Evolutionary conservation across 495 filamentous ascomycete species (phyloP).

Genomic region (Penicillium bialowiezense): DNA sequence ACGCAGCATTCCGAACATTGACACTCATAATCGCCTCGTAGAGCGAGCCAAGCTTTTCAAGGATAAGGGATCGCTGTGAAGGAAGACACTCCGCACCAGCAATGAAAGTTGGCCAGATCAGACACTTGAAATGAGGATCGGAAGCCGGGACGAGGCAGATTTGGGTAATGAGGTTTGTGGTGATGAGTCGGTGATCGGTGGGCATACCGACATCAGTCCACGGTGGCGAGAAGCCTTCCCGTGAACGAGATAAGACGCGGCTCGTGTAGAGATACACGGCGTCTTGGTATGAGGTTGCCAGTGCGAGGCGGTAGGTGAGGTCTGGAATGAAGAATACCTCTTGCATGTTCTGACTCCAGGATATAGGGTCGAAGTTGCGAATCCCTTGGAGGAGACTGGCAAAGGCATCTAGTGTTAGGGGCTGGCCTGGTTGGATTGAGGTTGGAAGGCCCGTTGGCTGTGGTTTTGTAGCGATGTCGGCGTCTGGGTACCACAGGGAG

Average conservation of each 20-base stretch:
- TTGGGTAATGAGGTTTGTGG: conserved; percentile 36
- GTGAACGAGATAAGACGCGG: conserved; percentile 37
- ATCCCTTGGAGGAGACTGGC: conserved; percentile 40
- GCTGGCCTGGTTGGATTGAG: conserved; percentile 24
- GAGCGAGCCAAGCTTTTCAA: conserved; percentile 34
- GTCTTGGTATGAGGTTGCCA: conserved; percentile 41
- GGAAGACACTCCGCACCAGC: conserved; percentile 43
- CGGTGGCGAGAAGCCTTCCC: conserved; percentile 27
- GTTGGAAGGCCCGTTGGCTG: conserved; percentile 30
- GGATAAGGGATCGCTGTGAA: conserved; percentile 32
- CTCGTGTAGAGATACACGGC: conserved; percentile 47
- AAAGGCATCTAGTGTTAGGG: conserved; percentile 32
- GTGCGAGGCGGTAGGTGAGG: conserved; percentile 37
- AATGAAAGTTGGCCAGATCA: conserved; percentile 50
- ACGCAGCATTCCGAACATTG: conserved; percentile 47
- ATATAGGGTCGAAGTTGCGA: conserved; percentile 40
- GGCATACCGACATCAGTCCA: conserved; percentile 31
- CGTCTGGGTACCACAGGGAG: conserved; percentile 38
- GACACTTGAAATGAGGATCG: conserved; percentile 48
- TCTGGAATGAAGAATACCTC: conserved; percentile 34
- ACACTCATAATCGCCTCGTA: conserved; percentile 42
- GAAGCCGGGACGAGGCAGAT: conserved; percentile 34
- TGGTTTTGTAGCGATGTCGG: conserved; percentile 18
- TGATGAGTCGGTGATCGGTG: conserved; percentile 30
- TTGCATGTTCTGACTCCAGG: conserved; percentile 46